Percentiles rank a stretch among this genome's conserved stretches.
Evolutionary conservation across 345 rosid species (phyloP).

Genomic region (Firmiana major): DNA sequence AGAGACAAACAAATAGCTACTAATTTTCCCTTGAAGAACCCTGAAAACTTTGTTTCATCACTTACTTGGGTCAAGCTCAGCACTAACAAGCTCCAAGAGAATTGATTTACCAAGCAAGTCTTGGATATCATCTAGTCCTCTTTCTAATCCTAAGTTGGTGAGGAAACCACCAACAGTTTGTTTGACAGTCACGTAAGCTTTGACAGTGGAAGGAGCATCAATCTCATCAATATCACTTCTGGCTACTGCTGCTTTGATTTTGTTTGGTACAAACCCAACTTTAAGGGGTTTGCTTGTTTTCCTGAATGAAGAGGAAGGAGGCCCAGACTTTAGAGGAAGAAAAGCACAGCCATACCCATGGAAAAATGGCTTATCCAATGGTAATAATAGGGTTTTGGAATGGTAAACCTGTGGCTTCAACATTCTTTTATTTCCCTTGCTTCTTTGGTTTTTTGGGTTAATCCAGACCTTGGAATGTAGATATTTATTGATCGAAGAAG

Average conservation of each 20-base stretch:
- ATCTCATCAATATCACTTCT: not conserved
- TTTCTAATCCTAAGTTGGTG: conserved; percentile 17
- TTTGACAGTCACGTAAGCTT: conserved; percentile 37
- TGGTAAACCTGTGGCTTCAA: conserved; percentile 31
- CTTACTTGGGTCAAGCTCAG: conserved; percentile 56
- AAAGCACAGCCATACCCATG: conserved; percentile 20
- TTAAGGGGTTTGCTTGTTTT: conserved; percentile 8
- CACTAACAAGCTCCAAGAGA: conserved; percentile 57
- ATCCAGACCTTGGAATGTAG: not conserved
- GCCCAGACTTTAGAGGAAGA: not conserved
- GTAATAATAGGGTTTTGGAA: conserved; percentile 5
- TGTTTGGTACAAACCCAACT: conserved; percentile 2
- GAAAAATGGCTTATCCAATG: conserved; percentile 29
- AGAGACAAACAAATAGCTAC: not conserved
- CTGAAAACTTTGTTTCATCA: not conserved
- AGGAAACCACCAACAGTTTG: conserved; percentile 30
- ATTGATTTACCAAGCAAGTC: conserved; percentile 53
- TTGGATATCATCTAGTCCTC: conserved; percentile 39
- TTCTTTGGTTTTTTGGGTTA: not conserved
- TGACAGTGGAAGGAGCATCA: conserved; percentile 14
- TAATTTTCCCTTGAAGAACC: not conserved
- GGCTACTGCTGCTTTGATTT: not conserved
- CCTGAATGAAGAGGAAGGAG: not conserved
- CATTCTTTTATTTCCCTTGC: conserved; percentile 24
- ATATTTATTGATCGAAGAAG: too few relatives aligned